Evolutionary conservation across 2,329 filamentous ascomycete species (phyloP).

Genomic region (Chaetothyriales sp.): DNA sequence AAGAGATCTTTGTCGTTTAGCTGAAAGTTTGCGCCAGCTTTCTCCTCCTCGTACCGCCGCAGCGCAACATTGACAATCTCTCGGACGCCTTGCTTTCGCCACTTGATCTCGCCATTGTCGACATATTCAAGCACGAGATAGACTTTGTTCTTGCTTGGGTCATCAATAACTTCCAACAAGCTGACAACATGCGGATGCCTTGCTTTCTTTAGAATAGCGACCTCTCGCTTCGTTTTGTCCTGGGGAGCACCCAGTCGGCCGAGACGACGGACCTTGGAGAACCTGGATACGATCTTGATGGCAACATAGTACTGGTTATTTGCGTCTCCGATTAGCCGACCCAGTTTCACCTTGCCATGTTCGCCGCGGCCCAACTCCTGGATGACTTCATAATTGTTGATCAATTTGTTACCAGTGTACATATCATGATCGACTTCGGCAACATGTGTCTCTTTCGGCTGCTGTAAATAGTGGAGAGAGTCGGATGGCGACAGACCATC

Average conservation of each 20-base stretch:
- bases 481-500: slow-evolving; percentile 22
- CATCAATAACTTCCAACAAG: slow-evolving; percentile 90
- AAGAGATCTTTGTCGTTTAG: slow-evolving; percentile 29
- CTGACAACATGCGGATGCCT: slow-evolving; percentile 94
- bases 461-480: slow-evolving; percentile 56
- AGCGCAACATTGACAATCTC: slow-evolving; percentile 75
- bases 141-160: slow-evolving; percentile 90
- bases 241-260: slow-evolving; percentile 56
- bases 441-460: slow-evolving; percentile 75
- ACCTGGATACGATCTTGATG: slow-evolving; percentile 96
- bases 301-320: slow-evolving; percentile 66
- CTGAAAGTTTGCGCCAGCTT: slow-evolving; percentile 65
- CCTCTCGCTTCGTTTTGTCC: slow-evolving; percentile 75
- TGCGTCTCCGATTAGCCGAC: slow-evolving; percentile 46
- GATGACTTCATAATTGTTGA: slow-evolving; percentile 96
- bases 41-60: slow-evolving; percentile 55
- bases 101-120: slow-evolving; percentile 82
- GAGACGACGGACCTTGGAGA: slow-evolving; percentile 83
- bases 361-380: slow-evolving; percentile 91
- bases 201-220: slow-evolving; percentile 96
- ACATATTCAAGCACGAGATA: slow-evolving; percentile 96
- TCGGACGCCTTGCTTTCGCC: slow-evolving; percentile 75
- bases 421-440: slow-evolving; percentile 80
- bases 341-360: slow-evolving; percentile 95
- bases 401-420: slow-evolving; percentile 80